Evolutionary conservation across 768 basidiomycete species (phyloP), one percentile per base, ranked within the genome.

Genomic region (Russula lepida): DNA sequence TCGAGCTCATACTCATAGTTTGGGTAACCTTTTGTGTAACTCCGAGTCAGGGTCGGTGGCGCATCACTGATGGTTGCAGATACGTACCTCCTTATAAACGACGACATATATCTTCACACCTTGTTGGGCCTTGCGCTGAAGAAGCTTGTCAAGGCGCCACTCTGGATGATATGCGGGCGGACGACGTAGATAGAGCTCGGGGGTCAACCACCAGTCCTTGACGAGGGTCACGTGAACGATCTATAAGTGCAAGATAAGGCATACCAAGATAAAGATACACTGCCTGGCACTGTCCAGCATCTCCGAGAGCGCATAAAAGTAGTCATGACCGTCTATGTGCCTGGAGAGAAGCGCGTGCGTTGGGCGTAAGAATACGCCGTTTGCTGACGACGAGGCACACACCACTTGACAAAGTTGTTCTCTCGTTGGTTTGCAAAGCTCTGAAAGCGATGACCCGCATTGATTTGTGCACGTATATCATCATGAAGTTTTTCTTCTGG

Each of bases 271-370:
- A 72, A 92, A 95, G 69, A 98, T 97, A 32, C 74, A 83, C 69
- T 95, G 89, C 60, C 80, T 80, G 3, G 91, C 90, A 35, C 75
- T 81, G 50, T 89, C 88, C n/a, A 98, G 78, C 73, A 95, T 78
- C 74, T 95, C 92, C 1, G 91, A 92, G 37, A 97, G 71, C 0
- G 95, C 95, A 82, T 88, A 98, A 81, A 98, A 89, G 72, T 95
- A 98, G 74, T 98, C 95, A 59, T 97, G 92, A 0, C 95, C 95
- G 67, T 95, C 95, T 50, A 95, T 81, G 70, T 94, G 92, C 86
- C 87, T 84, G 54, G 13, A 59, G 6, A 11, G 6, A 6, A 41
- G 33, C 17, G 21, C 6, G 15, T 59, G 47, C 13, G 35, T 37
- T 30, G 19, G 2, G 19, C 11, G 35, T 13, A 9, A 23, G 15